Base-by-base conservation (phyloP, 1,139 yeast species). In the Debaryomyces singareniensis region DNA sequence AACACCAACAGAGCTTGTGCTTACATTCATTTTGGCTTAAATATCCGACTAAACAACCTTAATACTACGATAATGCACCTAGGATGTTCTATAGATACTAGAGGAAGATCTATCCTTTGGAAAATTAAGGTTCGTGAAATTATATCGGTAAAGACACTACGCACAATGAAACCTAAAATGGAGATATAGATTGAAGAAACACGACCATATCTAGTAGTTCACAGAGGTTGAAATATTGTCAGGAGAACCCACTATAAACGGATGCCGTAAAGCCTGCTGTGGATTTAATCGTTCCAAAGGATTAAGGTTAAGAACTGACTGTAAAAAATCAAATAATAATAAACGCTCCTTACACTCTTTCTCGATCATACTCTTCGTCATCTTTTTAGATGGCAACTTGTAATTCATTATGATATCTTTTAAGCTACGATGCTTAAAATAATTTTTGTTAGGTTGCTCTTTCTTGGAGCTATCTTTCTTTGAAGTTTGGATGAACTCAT, bases 271-370 rank as follows among this genome's bases (percentile, higher is more conserved):
- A 0, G 97, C 98, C 53, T 91, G 96, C 44, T 86, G 96, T 7
- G 98, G 98, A 0, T 96, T 86, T 78, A 96, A 81, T 44, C 99
- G 71, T 53, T 89, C 96, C 45, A 91, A 68, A 1, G 98, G 98
- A 55, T 89, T 89, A 49, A 86, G 58, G 43, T 81, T 85, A 36
- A 91, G 62, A 7, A 85, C 71, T 22, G 95, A 95, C 28, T 68
- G 58, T 29, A 91, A 66, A 47, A 91, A 86, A 52, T 89, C 95
- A 22, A 80, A 67, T 41, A 91, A 68, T 25, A 85, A 67, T 29
- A 68, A 68, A 29, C 97, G 63, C 43, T 84, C 86, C 32, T 69
- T 71, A 63, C 79, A 68, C 55, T 89, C 97, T 41, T 68, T 69
- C 34, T 78, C 86, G 30, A 78, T 64, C 71, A 68, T 63, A 4